Percentiles rank a stretch among this genome's conserved stretches.
Evolutionary conservation across 2,329 filamentous ascomycete genomes (phyloP).

Genomic region (Cordyceps fumosorosea): DNA sequence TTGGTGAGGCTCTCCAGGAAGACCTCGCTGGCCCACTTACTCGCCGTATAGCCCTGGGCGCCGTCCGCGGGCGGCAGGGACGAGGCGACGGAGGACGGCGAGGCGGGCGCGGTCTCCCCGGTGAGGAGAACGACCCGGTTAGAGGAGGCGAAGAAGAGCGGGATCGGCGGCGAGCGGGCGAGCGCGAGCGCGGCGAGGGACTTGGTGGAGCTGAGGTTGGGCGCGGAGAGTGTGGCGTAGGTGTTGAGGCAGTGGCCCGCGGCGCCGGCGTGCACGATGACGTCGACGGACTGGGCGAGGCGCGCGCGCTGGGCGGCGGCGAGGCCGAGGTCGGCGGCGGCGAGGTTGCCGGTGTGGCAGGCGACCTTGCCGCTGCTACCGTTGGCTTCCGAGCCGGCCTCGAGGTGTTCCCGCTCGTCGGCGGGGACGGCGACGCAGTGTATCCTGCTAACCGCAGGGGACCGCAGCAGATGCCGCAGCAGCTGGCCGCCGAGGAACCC

Average conservation of each 20-base stretch:
- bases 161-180: constrained; percentile 16
- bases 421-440: constrained; percentile 37
- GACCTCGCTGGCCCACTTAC: constrained; percentile 29
- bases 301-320: constrained; percentile 3
- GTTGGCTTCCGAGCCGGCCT: background rate
- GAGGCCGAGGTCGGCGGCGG: constrained; percentile 19
- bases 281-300: constrained; percentile 23
- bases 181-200: constrained; percentile 25
- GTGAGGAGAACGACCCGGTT: background rate
- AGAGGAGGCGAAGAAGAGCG: constrained; percentile 33
- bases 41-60: constrained; percentile 26
- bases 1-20: constrained; percentile 20
- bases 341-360: constrained; percentile 23
- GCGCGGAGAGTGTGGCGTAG: constrained; percentile 26
- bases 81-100: constrained; percentile 1
- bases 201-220: constrained; percentile 30
- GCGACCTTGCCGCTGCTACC: constrained; percentile 13
- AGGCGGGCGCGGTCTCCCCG: background rate
- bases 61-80: constrained; percentile 18
- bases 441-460: constrained; percentile 27
- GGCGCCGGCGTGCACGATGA: constrained; percentile 49
- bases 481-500: constrained; percentile 35
- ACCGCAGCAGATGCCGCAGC: constrained; percentile 26
- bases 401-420: background rate
- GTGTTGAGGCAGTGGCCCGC: constrained; percentile 30